Evolutionary conservation across 1,139 yeast genomes (phyloP), one percentile per base, ranked within the genome.

Genomic region (Hyphopichia pseudoburtonii): DNA sequence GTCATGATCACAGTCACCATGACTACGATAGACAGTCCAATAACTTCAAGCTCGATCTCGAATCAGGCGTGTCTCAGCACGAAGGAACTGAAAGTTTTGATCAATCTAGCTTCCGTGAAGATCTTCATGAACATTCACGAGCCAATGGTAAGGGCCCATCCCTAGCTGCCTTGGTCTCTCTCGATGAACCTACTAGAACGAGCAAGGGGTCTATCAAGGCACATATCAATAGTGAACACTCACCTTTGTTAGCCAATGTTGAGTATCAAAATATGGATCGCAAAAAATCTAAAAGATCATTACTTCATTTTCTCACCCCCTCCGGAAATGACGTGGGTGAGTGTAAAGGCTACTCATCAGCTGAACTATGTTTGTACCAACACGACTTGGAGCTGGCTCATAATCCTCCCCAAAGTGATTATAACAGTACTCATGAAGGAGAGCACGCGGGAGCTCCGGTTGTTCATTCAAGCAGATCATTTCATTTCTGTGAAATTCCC

Each of bases 341-440:
- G 44, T 77, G 82, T 49, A 73, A 73, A 56, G 82, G 82, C 1
- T 76, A 72, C 47, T 54, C 76, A 1, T 69, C 76, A 21, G 75
- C 78, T 0, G 78, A 73, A 44, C 34, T 54, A 4, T 61, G 66
- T 42, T 34, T 55, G 31, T 48, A 35, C 17, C 29, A 32, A 17
- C 22, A 24, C 9, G 29, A 15, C n/a, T 18, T 17, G n/a, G 17
- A 27, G 5, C 4, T 10, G n/a, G n/a, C n/a, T n/a, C n/a, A n/a
- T n/a, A n/a, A n/a, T n/a, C n/a, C n/a, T n/a, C n/a, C n/a, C n/a
- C n/a, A n/a, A n/a, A n/a, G n/a, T n/a, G n/a, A n/a, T n/a, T n/a
- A n/a, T n/a, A n/a, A n/a, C n/a, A n/a, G n/a, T n/a, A n/a, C n/a
- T n/a, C n/a, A n/a, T n/a, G n/a, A n/a, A n/a, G n/a, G n/a, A n/a